Percentiles rank a stretch among this genome's conserved stretches.
Evolutionary conservation across 1,284 basidiomycete species (phyloP).

Genomic region (Laetiporus sulphureus): DNA sequence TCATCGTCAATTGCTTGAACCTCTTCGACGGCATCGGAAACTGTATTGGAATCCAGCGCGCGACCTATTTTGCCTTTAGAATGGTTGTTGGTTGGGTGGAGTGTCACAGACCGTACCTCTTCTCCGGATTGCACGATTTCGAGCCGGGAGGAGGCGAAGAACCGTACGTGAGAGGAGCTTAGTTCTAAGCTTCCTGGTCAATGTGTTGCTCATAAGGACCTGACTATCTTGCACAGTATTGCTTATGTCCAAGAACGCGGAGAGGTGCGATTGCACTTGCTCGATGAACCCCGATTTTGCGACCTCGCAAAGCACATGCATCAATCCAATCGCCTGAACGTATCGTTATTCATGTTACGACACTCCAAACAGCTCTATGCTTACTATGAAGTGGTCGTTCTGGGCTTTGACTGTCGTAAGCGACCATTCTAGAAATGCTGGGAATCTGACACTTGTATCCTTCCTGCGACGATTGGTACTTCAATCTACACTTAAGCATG

Average conservation of each 20-base stretch:
- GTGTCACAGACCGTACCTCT: slow-evolving; percentile 31
- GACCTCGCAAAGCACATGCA: slow-evolving; percentile 73
- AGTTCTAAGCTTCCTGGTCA: slow-evolving; percentile 59
- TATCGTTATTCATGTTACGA: background rate
- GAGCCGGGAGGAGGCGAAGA: slow-evolving; percentile 55
- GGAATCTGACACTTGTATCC: slow-evolving; percentile 48
- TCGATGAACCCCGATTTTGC: slow-evolving; percentile 59
- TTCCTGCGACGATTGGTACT: slow-evolving; percentile 45
- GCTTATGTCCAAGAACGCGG: slow-evolving; percentile 39
- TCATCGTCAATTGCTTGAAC: slow-evolving; percentile 24
- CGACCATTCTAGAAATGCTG: slow-evolving; percentile 46
- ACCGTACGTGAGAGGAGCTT: slow-evolving; percentile 63
- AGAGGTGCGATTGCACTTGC: slow-evolving; percentile 39
- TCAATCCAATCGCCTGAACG: slow-evolving; percentile 56
- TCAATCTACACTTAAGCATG: too few species aligned
- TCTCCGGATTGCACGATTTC: slow-evolving; percentile 27
- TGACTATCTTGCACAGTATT: slow-evolving; percentile 33
- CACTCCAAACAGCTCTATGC: slow-evolving; percentile 11
- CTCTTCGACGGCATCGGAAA: background rate
- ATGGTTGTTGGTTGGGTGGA: background rate
- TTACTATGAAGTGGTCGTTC: slow-evolving; percentile 47
- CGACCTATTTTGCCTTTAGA: slow-evolving; percentile 8
- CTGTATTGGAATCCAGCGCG: slow-evolving; percentile 8
- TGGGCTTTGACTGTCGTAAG: slow-evolving; percentile 28
- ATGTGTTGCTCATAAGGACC: slow-evolving; percentile 45